Conservation (phyloP, 1,139 yeast species). For the Saccharomyces hybrid region DNA sequence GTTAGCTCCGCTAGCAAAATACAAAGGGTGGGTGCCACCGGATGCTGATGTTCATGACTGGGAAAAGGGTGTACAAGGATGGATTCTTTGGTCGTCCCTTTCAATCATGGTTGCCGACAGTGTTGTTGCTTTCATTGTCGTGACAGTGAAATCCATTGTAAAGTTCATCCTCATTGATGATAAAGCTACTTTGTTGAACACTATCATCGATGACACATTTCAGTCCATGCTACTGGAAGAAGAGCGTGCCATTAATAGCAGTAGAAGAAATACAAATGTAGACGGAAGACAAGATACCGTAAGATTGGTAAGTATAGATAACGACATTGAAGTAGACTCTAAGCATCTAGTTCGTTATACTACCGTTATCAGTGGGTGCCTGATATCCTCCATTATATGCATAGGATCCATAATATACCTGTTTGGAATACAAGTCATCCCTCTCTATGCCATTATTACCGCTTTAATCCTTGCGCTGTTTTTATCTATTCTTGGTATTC, state of each 20-base stretch:
- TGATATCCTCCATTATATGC: constrained; percentile 59
- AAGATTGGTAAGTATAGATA: constrained; percentile 25
- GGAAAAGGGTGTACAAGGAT: constrained; percentile 91
- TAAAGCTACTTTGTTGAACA: constrained; percentile 18
- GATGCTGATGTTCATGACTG: constrained; percentile 79
- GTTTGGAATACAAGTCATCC: constrained; percentile 58
- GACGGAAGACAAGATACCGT: constrained; percentile 18
- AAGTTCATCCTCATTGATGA: constrained; percentile 24
- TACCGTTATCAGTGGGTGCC: constrained; percentile 52
- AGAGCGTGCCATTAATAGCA: constrained; percentile 22
- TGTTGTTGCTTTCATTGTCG: constrained; percentile 66
- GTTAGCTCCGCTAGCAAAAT: constrained; percentile 69
- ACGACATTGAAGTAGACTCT: constrained; percentile 36
- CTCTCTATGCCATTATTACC: constrained; percentile 56
- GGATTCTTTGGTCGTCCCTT: constrained; percentile 92
- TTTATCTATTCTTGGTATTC: constrained; percentile 75
- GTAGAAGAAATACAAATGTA: constrained; percentile 10
- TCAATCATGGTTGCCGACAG: constrained; percentile 94
- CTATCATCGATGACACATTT: constrained; percentile 26
- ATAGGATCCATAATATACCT: constrained; percentile 53
- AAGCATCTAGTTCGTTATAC: constrained; percentile 45
- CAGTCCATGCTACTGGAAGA: constrained; percentile 30
- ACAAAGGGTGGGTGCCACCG: constrained; percentile 68
- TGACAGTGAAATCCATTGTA: constrained; percentile 42
- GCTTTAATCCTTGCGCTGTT: constrained; percentile 72